Conservation (phyloP, 2,329 filamentous ascomycete species). For the Aspergillus neotritici region DNA sequence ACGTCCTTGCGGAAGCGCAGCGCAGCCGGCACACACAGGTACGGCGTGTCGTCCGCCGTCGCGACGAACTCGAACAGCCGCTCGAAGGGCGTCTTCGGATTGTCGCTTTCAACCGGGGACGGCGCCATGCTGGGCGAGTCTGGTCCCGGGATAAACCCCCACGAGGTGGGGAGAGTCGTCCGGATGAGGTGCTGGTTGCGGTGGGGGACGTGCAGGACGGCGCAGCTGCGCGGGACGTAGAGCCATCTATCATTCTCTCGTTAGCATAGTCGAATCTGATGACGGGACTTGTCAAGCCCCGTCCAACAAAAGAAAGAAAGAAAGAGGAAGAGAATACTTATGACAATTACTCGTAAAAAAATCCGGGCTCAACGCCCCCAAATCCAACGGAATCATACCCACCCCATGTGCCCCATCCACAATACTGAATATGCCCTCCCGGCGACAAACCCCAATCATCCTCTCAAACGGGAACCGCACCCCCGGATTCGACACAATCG, state of each 20-base stretch:
- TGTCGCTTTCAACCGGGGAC: slow-evolving; percentile 43
- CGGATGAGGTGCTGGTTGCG: slow-evolving; percentile 71
- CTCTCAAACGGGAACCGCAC: slow-evolving; percentile 72
- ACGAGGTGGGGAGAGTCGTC: slow-evolving; percentile 71
- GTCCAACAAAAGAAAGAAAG: neutral
- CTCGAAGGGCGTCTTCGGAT: slow-evolving; percentile 58
- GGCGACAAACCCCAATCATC: slow-evolving; percentile 59
- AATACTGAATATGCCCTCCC: slow-evolving; percentile 63
- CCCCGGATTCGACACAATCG: slow-evolving; percentile 71
- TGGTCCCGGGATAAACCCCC: slow-evolving; percentile 59
- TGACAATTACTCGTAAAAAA: slow-evolving; percentile 85
- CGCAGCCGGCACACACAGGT: slow-evolving; percentile 65
- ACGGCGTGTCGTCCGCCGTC: slow-evolving; percentile 67
- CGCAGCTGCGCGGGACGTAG: slow-evolving; percentile 70
- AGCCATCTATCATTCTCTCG: slow-evolving; percentile 59
- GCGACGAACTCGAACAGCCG: slow-evolving; percentile 70
- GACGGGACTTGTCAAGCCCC: too few species aligned
- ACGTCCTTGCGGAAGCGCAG: slow-evolving; percentile 63
- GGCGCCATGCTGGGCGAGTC: slow-evolving; percentile 37
- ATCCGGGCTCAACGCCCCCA: slow-evolving; percentile 64
- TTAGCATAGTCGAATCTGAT: neutral
- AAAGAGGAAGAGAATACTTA: slow-evolving; percentile 46
- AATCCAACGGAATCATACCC: slow-evolving; percentile 69
- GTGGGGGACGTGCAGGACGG: slow-evolving; percentile 70
- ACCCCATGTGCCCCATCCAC: slow-evolving; percentile 83